Base-by-base conservation (phyloP, 306 rosid genomes). In the Mucuna pruriens region DNA sequence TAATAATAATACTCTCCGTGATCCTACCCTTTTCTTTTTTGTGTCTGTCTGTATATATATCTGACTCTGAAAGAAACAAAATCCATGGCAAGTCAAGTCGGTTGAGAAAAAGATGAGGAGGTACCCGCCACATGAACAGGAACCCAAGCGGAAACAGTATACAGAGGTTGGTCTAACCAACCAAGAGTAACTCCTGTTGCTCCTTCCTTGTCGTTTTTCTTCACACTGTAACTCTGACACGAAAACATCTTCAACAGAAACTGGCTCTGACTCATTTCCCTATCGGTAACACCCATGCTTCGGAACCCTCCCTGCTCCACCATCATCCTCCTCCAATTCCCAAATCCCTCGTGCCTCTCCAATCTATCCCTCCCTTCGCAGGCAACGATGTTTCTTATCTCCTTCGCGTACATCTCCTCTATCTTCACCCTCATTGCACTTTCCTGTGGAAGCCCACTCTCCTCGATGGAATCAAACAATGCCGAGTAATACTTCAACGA, bases 71-170 rank as follows among this genome's bases (percentile, higher is more conserved):
- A 71, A 61, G 82, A 81, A 68, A 65, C 15, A 45, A 61, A 70
- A 48, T 10, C 73, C 20, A 42, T 4, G 44, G 42, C 7, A 22
- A 36, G 16, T 88, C 88, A 90, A 78, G 61, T 77, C 58, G 89
- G 90, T 52, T 92, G 97, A 19, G 93, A 87, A 80, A 83, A 86
- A 13, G 95, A 94, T 2, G 97, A 85, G 4, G 94, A 89, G 20
- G 89, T 89, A 9, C 97, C 94, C 10, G 88, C 88, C 38, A 46
- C 91, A 80, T 93, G 90, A 51, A 84, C 71, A 3, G 97, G 90
- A 70, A 87, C 63, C 99, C 99, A 96, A 44, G 92, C 97, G 16
- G 99, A 93, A 25, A 96, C 94, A 9, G 95, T 92, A 60, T 87
- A 96, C 13, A 96, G 63, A 79, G 94, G 87, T 74, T 90, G 96